Evolutionary conservation across 331 rosid genomes (phyloP).

Genomic region (Ulmus americana): DNA sequence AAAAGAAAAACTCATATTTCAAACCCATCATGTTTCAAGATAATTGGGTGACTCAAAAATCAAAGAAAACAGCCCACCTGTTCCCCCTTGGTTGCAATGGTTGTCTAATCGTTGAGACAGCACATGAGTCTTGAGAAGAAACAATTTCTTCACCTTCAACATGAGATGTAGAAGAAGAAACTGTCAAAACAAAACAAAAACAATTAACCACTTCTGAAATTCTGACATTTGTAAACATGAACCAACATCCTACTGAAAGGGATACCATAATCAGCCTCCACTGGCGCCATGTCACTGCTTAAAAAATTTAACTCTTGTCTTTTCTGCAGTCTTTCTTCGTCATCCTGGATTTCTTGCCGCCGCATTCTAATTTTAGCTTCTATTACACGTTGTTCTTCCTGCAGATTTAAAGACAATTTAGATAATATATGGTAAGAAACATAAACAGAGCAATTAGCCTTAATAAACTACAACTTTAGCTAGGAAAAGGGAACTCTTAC

Average conservation of each 20-base stretch:
- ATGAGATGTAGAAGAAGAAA: constrained; percentile 51
- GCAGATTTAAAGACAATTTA: constrained; percentile 22
- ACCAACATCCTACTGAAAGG: constrained; percentile 8
- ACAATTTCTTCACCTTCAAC: constrained; percentile 63
- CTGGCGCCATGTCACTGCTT: constrained; percentile 37
- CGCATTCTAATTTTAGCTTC: constrained; percentile 98
- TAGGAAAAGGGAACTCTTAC: constrained; percentile 43
- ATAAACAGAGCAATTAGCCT: constrained; percentile 2
- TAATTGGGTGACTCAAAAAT: background rate
- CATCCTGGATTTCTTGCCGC: constrained; percentile 81
- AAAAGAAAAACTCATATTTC: background rate
- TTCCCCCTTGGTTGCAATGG: constrained; percentile 38
- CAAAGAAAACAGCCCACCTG: constrained; percentile 26
- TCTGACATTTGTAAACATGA: constrained; percentile 10
- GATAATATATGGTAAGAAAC: background rate
- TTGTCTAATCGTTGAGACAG: constrained; percentile 44
- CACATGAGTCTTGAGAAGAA: constrained; percentile 57
- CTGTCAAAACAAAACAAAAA: constrained; percentile 29
- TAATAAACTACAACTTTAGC: background rate
- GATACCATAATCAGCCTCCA: constrained; percentile 58
- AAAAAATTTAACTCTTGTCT: constrained; percentile 54
- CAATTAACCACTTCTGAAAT: background rate
- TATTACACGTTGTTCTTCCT: constrained; percentile 98
- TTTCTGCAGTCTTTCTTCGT: constrained; percentile 79
- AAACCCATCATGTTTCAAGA: background rate